These are phyloP conservation scores for rapeseed (Brassica napus) DNA, from an alignment of 345 rosid species.

Conservation along the genomic window Da-Ae NC_063436.1:15159001-15159500, in stretches of 20 bases:
- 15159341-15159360: slow-evolving; percentile 79
- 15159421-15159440: slow-evolving; percentile 96
- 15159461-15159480: slow-evolving; percentile 55
- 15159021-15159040: slow-evolving; percentile 94
- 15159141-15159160: too few species aligned
- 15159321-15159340: slow-evolving; percentile 94
- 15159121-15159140: slow-evolving; percentile 60
- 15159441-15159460: slow-evolving; percentile 94
- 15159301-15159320: slow-evolving; percentile 71
- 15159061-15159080: slow-evolving; percentile 85
- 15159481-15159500: slow-evolving; percentile 36
- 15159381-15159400: slow-evolving; percentile 95
- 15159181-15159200: slow-evolving; percentile 1
- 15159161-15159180: not conserved
- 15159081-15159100: slow-evolving; percentile 96
- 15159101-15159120: slow-evolving; percentile 95
- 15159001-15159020: slow-evolving; percentile 76
- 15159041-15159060: slow-evolving; percentile 92
- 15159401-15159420: slow-evolving; percentile 95
- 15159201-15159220: slow-evolving; percentile 95
- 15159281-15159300: slow-evolving; percentile 70
- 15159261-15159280: slow-evolving; percentile 77
- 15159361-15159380: slow-evolving; percentile 98
- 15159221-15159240: slow-evolving; percentile 92
- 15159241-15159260: slow-evolving; percentile 74